phyloP scores from a whole-genome alignment of 202 grass and related monocot species.

The Hordeum pubiflorum region DNA sequence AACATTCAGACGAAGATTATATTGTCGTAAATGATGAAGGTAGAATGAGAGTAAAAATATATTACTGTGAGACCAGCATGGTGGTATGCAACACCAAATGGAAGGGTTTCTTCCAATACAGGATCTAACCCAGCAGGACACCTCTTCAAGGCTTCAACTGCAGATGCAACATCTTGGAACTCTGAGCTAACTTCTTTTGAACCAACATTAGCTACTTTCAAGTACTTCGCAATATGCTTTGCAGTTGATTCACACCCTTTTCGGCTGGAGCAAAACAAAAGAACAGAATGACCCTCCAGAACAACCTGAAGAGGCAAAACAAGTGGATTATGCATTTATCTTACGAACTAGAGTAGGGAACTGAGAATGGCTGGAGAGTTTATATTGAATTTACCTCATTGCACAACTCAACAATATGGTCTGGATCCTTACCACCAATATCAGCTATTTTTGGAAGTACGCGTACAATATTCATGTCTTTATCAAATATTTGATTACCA shows the following conservation, averaged over 20 bases:
- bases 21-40: neutral
- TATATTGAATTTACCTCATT: conserved; percentile 64
- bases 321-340: neutral
- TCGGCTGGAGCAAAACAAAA: conserved; percentile 94
- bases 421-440: conserved; percentile 87
- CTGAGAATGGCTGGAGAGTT: neutral
- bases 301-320: conserved; percentile 44
- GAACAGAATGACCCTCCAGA: conserved; percentile 88
- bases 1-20: neutral
- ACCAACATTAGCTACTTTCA: conserved; percentile 47
- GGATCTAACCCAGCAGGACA: conserved; percentile 83
- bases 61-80: conserved; percentile 95
- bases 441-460: conserved; percentile 64
- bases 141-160: conserved; percentile 79
- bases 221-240: conserved; percentile 74
- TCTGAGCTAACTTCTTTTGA: conserved; percentile 40
- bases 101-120: conserved; percentile 82
- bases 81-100: conserved; percentile 92
- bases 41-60: conserved; percentile 20
- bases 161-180: conserved; percentile 55
- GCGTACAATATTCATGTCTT: conserved; percentile 73
- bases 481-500: conserved; percentile 87
- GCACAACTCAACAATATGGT: conserved; percentile 87
- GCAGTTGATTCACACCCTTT: conserved; percentile 98
- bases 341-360: neutral